A percentile compares a stretch with the other conserved stretches of the same genome.
These are phyloP conservation scores for Atkinsonella hypoxylon DNA, from an alignment of 2,329 filamentous ascomycete genomes.

Conservation along the genomic window DNA sequence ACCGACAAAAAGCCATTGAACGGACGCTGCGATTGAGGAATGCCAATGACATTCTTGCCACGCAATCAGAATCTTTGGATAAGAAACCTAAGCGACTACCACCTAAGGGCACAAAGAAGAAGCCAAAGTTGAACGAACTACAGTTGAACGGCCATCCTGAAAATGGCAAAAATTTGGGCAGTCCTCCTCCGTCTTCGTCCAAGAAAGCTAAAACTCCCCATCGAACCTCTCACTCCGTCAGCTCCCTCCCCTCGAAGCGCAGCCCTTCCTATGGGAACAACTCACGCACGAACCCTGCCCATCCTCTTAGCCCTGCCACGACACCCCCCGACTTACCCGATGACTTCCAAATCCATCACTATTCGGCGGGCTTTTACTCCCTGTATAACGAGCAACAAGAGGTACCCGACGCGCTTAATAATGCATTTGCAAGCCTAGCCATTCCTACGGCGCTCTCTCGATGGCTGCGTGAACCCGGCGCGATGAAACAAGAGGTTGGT, in stretches of 20 bases:
- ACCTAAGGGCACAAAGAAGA: conserved; percentile 81
- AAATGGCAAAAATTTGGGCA: conserved; percentile 31
- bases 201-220: conserved; percentile 80
- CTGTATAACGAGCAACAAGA: conserved; percentile 55
- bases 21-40: conserved; percentile 50
- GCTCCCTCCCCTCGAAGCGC: conserved; percentile 53
- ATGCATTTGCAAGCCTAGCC: conserved; percentile 64
- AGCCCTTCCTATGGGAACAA: conserved; percentile 57
- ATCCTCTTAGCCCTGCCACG: conserved; percentile 65
- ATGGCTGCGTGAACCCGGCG: conserved; percentile 67
- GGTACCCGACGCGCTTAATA: conserved; percentile 52
- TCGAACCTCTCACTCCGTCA: conserved; percentile 63
- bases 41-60: conserved; percentile 21
- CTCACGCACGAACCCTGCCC: conserved; percentile 42
- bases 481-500: conserved; percentile 55
- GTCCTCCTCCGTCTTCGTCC: conserved; percentile 41
- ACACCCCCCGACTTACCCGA: conserved; percentile 55
- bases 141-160: conserved; percentile 48
- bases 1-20: conserved; percentile 63
- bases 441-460: conserved; percentile 63
- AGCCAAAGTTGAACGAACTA: conserved; percentile 57
- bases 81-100: conserved; percentile 63
- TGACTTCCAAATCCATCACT: conserved; percentile 54
- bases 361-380: conserved; percentile 63
- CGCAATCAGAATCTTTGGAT: conserved; percentile 36